Evolutionary conservation across 441 rosid genomes (phyloP).

Genomic region (Pelargonium citronellum): DNA sequence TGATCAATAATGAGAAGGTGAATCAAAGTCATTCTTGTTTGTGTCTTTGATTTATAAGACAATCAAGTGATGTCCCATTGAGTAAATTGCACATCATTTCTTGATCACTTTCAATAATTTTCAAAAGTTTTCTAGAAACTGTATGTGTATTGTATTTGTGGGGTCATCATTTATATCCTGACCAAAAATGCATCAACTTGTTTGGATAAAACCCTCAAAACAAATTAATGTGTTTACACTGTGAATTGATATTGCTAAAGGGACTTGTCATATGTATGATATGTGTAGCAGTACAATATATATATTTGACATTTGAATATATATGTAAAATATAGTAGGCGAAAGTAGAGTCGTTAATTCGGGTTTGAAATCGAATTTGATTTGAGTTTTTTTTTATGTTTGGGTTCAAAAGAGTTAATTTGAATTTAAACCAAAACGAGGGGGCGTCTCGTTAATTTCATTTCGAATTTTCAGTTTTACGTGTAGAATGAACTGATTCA

Average conservation of each 20-base stretch:
- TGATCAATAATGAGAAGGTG: not conserved
- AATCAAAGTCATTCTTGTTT: not conserved
- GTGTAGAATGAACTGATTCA: too few relatives aligned
- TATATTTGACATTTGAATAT: not conserved
- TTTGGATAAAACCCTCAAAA: not conserved
- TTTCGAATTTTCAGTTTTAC: too few relatives aligned
- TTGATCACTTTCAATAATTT: not conserved
- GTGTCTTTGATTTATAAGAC: not conserved
- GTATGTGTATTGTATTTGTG: not conserved
- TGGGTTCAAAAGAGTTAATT: too few relatives aligned
- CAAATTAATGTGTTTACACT: slow-evolving; percentile 2
- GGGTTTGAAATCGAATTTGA: too few relatives aligned
- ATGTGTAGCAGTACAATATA: not conserved
- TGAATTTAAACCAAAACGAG: too few relatives aligned
- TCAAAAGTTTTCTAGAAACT: slow-evolving; percentile 7
- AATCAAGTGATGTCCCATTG: not conserved
- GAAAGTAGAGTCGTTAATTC: too few relatives aligned
- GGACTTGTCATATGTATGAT: not conserved
- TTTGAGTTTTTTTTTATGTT: too few relatives aligned
- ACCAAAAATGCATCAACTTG: not conserved
- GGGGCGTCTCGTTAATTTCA: too few relatives aligned
- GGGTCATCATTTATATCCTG: not conserved
- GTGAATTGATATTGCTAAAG: not conserved
- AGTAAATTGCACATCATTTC: not conserved
- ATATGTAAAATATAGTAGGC: not conserved